phyloP scores from a whole-genome alignment of 495 filamentous ascomycete species.

The Tuber microsphaerosporum region DNA sequence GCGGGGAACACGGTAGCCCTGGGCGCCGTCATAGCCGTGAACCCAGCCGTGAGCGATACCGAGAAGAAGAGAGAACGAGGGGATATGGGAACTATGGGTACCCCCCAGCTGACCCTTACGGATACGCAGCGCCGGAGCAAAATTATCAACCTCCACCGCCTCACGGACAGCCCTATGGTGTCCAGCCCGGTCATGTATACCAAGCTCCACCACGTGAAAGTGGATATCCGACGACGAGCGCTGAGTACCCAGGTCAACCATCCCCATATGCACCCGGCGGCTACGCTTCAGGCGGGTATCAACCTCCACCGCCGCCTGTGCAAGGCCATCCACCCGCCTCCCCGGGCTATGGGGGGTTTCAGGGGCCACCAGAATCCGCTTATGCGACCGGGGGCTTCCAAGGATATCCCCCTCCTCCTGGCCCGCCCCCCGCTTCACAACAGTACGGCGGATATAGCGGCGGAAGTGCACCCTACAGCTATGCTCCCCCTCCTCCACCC shows the following conservation, averaged over 20 bases:
- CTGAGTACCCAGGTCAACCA: neutral
- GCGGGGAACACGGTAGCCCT: slow-evolving; percentile 3
- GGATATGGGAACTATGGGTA: slow-evolving; percentile 15
- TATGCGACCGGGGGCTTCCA: neutral
- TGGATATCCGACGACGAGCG: neutral
- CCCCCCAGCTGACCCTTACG: slow-evolving; percentile 6
- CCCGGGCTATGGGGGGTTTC: slow-evolving; percentile 15
- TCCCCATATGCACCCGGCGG: slow-evolving; percentile 2
- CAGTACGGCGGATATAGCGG: neutral
- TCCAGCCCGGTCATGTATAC: slow-evolving; percentile 9
- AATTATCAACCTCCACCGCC: slow-evolving; percentile 26
- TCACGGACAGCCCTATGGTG: slow-evolving; percentile 16
- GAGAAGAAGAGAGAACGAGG: slow-evolving; percentile 3
- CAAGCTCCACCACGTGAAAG: slow-evolving; percentile 14
- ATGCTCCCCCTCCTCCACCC: slow-evolving; percentile 9
- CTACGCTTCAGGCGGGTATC: slow-evolving; percentile 11
- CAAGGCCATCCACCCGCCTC: slow-evolving; percentile 4
- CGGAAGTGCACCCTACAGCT: neutral
- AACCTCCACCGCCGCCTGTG: neutral
- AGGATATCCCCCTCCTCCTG: slow-evolving; percentile 10
- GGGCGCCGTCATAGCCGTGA: slow-evolving; percentile 3
- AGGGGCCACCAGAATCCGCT: neutral
- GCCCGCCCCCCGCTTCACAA: neutral
- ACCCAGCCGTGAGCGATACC: slow-evolving; percentile 11
- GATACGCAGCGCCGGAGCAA: slow-evolving; percentile 14